Base-by-base conservation (phyloP, 345 rosid species). In the Boechera divaricarpa region DNA sequence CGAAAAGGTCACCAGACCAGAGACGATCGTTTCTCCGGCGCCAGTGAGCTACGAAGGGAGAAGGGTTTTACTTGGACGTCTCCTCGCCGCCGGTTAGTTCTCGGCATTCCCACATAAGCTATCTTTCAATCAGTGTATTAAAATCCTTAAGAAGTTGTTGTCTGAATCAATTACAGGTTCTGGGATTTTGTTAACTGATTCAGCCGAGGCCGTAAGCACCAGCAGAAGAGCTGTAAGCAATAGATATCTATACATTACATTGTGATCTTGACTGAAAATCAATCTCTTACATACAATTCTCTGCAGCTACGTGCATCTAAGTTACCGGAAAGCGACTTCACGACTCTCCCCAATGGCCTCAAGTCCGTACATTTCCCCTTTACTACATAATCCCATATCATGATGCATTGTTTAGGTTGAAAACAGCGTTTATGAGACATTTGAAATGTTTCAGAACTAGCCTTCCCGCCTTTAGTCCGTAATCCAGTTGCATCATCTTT, bases 181-280 rank as follows among this genome's bases (percentile, higher is more conserved):
- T 79, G 92, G 83, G 35, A 15, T 67, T 49, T 53, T 66, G 69
- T 64, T 77, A 67, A 82, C 78, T 69, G 87, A 88, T 83, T 86
- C 77, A 75, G 86, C 95, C 24, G 85, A 89, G 71, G 98, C 97
- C 74, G 98, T 70, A 62, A 94, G 93, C 87, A 91, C 97, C 24
- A 94, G 98, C 72, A 83, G 91, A 81, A 90, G 98, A 89, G 98
- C 97, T 63, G 97, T 92, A 82, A 81, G 95, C 64, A 28, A 21
- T 45, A 78, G 39, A 88, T 72, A n/a, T 39, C 2, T 58, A 35
- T 5, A 15, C 12, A 7, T 31, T 32, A 64, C 44, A 21, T 47
- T 29, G 45, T 59, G 16, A 31, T 48, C 57, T 10, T 39, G 47
- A 44, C 10, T 62, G 13, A 18, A 60, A 41, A 35, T 31, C 80